phyloP scores from a whole-genome alignment of 2,329 filamentous ascomycete species.

The Herpomyces periplanetae region DNA sequence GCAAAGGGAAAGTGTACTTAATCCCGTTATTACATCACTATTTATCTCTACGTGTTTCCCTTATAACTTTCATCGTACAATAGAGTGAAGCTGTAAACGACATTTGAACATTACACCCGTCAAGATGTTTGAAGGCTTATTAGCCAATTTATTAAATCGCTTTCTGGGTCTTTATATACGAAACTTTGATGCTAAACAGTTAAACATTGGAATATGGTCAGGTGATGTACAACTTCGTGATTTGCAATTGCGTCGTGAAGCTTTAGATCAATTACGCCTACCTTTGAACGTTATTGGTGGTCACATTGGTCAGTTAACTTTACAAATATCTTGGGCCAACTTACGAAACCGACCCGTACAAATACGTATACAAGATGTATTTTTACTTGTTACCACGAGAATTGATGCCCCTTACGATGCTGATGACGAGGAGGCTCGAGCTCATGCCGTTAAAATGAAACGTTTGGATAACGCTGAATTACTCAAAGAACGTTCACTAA shows the following conservation, averaged over 20 bases:
- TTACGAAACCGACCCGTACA: slow-evolving; percentile 71
- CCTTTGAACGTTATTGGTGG: slow-evolving; percentile 89
- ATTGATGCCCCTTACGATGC: slow-evolving; percentile 77
- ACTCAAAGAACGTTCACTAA: slow-evolving; percentile 54
- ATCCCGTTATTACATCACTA: too few relatives aligned
- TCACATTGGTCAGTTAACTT: slow-evolving; percentile 57
- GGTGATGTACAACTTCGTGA: slow-evolving; percentile 84
- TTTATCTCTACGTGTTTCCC: too few relatives aligned
- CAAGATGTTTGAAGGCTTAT: slow-evolving; percentile 80
- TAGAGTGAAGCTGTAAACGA: too few relatives aligned
- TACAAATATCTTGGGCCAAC: slow-evolving; percentile 92
- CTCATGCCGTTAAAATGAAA: slow-evolving; percentile 86
- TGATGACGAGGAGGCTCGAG: slow-evolving; percentile 53
- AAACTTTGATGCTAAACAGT: slow-evolving; percentile 88
- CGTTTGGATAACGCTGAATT: slow-evolving; percentile 87
- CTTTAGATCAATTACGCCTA: slow-evolving; percentile 77
- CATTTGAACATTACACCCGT: too few relatives aligned
- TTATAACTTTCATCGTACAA: too few relatives aligned
- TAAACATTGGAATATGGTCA: slow-evolving; percentile 96
- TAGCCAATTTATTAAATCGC: slow-evolving; percentile 85
- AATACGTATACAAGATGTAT: slow-evolving; percentile 86
- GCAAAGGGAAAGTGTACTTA: too few relatives aligned
- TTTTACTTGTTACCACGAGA: slow-evolving; percentile 66
- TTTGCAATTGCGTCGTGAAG: slow-evolving; percentile 66
- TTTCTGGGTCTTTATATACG: slow-evolving; percentile 99